Evolutionary conservation across 2,329 filamentous ascomycete species (phyloP).

Genomic region (Leptographium galeiforme): DNA sequence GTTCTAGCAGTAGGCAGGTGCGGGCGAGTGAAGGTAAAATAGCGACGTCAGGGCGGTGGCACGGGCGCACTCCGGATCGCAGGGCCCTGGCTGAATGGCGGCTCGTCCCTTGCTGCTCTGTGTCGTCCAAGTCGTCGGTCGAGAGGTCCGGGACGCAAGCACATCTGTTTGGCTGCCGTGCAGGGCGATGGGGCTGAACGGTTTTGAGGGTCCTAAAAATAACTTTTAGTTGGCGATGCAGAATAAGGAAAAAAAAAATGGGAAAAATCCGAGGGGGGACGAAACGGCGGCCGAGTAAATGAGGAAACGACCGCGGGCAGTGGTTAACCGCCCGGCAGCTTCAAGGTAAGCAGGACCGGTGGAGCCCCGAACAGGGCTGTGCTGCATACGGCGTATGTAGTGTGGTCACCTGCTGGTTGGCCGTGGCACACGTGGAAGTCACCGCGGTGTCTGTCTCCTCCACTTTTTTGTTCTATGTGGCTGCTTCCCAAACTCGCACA

Average conservation of each 20-base stretch:
- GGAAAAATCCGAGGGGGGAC: not conserved
- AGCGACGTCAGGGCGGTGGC: not conserved
- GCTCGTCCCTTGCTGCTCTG: not conserved
- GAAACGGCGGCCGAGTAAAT: not conserved
- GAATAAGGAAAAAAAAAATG: not conserved
- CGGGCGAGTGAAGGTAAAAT: not conserved
- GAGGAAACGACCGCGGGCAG: too few relatives aligned
- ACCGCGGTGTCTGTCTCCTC: not conserved
- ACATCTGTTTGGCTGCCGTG: conserved; percentile 3
- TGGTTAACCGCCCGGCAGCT: too few relatives aligned
- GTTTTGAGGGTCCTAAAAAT: conserved; percentile 10
- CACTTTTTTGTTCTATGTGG: not conserved
- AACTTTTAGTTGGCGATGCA: conserved; percentile 7
- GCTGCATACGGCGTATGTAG: not conserved
- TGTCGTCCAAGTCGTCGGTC: not conserved
- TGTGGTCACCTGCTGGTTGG: too few relatives aligned
- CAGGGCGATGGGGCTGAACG: conserved; percentile 9
- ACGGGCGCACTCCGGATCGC: not conserved
- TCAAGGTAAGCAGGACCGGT: too few relatives aligned
- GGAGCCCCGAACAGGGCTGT: not conserved
- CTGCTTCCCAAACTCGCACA: too few relatives aligned
- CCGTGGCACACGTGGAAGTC: not conserved
- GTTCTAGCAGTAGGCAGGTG: not conserved
- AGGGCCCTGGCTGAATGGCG: too few relatives aligned
- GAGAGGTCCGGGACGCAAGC: not conserved